Conservation (phyloP, 2,329 filamentous ascomycete species). For the Botrytis cinerea region DNA sequence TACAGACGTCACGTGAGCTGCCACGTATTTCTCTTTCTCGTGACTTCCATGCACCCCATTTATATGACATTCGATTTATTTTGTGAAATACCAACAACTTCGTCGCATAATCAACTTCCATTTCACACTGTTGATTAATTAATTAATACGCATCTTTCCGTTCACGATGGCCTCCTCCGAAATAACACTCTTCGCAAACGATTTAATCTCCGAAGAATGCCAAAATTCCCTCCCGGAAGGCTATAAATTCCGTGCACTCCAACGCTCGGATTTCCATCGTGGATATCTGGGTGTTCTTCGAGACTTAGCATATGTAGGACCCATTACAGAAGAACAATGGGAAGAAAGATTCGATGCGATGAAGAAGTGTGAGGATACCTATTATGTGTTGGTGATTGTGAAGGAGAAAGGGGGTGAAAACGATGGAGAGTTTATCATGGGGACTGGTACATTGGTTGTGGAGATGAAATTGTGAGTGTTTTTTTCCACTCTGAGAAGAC, state of each 20-base stretch:
- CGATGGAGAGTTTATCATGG: constrained; percentile 72
- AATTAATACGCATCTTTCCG: background rate
- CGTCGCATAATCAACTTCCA: background rate
- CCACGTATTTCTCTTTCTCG: background rate
- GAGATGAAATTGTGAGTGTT: constrained; percentile 83
- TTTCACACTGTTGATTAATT: background rate
- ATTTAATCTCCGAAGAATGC: constrained; percentile 15
- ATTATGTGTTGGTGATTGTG: constrained; percentile 78
- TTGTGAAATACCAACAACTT: background rate
- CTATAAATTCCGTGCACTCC: constrained; percentile 21
- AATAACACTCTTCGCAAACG: constrained; percentile 10
- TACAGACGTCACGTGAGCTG: background rate
- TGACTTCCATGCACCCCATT: constrained; percentile 18
- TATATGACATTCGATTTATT: background rate
- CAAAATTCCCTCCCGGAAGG: constrained; percentile 13
- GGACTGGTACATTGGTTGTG: constrained; percentile 82
- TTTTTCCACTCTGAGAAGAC: background rate
- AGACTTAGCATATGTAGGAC: constrained; percentile 60
- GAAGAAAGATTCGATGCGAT: constrained; percentile 80
- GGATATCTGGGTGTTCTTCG: constrained; percentile 19
- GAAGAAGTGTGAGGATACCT: constrained; percentile 58
- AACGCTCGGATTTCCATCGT: constrained; percentile 18
- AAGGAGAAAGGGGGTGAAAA: constrained; percentile 52
- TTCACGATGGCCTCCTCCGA: background rate
- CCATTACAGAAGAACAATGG: constrained; percentile 74